Percentiles rank a stretch among this genome's conserved stretches.
Conservation (phyloP, 2,329 filamentous ascomycete genomes). For the Daldinia sp. region DNA sequence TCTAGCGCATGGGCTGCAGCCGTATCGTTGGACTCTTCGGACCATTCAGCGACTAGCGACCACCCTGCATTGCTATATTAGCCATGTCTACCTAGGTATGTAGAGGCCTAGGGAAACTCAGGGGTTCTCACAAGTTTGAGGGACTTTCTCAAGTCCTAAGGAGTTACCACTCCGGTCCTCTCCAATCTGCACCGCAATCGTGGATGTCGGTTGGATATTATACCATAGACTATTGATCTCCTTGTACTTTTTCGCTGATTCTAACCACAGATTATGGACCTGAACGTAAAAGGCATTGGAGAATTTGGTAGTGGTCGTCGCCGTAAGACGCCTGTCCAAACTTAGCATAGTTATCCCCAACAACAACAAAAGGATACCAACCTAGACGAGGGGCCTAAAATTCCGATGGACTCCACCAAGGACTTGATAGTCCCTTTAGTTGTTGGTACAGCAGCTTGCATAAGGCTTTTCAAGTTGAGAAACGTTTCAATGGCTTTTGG, state of each 20-base stretch:
- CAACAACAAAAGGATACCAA: not conserved
- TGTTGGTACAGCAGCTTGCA: not conserved
- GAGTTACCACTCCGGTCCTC: not conserved
- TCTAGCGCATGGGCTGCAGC: not conserved
- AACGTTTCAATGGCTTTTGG: not conserved
- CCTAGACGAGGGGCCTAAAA: not conserved
- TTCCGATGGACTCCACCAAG: not conserved
- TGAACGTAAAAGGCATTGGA: not conserved
- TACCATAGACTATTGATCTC: not conserved
- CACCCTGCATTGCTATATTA: not conserved
- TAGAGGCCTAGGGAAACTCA: not conserved
- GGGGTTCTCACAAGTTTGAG: not conserved
- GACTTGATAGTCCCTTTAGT: not conserved
- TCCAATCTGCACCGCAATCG: not conserved
- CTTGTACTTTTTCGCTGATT: not conserved
- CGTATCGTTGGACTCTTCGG: not conserved
- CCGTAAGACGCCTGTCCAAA: not conserved
- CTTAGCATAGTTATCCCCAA: not conserved
- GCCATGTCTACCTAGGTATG: not conserved
- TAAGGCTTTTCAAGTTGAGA: not conserved
- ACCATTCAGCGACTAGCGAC: slow-evolving; percentile 1
- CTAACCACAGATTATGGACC: not conserved
- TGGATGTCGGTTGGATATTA: not conserved
- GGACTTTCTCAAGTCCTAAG: not conserved
- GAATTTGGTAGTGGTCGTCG: not conserved